Conservation (phyloP, 2,329 filamentous ascomycete genomes). For the Chaetoscypha palmicola region DNA sequence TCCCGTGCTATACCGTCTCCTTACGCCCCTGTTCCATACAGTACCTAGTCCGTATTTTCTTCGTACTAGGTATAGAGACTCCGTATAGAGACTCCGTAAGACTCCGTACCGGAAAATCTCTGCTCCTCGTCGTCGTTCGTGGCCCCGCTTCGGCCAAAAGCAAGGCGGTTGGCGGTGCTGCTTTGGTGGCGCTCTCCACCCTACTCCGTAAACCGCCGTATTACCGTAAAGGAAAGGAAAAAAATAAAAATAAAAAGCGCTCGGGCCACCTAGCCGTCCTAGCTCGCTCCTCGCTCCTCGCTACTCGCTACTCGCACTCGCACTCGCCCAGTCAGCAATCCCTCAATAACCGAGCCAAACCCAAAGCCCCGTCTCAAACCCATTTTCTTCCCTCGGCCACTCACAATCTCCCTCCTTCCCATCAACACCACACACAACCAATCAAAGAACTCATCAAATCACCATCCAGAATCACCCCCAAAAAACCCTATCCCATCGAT, state of each 20-base stretch:
- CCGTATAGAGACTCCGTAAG: no score
- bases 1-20: no score
- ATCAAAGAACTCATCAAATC: slow-evolving; percentile 20
- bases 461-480: slow-evolving; percentile 11
- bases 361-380: slow-evolving; percentile 3
- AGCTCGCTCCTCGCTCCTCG: neutral
- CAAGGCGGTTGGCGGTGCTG: no score
- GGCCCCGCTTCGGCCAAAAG: neutral
- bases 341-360: slow-evolving; percentile 2
- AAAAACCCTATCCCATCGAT: slow-evolving; percentile 15
- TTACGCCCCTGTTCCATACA: no score
- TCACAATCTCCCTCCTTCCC: slow-evolving; percentile 13
- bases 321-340: no score
- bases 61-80: no score
- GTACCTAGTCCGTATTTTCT: no score
- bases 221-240: neutral
- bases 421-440: slow-evolving; percentile 21
- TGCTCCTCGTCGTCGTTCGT: neutral
- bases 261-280: neutral
- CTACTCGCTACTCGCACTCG: neutral
- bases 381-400: slow-evolving; percentile 13
- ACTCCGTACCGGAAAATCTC: no score
- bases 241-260: no score
- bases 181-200: no score
- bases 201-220: neutral